A percentile compares a stretch with the other conserved stretches of the same genome.
Conservation (phyloP, 257 asterid species). For the Capsicum chinense region DNA sequence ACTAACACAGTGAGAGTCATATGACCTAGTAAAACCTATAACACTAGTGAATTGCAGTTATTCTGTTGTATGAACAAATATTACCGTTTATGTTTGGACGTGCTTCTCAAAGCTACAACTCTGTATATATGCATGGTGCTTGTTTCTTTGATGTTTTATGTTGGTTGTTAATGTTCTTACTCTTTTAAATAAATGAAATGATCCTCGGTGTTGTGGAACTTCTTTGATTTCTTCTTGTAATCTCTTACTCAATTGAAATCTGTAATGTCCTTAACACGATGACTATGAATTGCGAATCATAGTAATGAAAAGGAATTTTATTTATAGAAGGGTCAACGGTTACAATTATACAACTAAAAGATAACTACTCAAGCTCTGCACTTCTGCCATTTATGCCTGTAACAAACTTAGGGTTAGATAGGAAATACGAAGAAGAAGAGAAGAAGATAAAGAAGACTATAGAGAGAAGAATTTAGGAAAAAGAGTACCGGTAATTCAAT, state of each 20-base stretch:
- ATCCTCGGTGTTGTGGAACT: neutral
- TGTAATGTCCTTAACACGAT: neutral
- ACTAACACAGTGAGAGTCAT: neutral
- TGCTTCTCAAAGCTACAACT: constrained; percentile 11
- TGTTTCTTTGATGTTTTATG: neutral
- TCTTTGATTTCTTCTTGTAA: neutral
- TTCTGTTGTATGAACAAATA: constrained; percentile 4
- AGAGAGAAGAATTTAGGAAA: too few species aligned
- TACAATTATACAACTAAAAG: too few species aligned
- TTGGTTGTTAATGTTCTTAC: neutral
- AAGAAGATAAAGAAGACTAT: too few species aligned
- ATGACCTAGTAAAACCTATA: neutral
- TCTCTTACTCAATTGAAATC: neutral
- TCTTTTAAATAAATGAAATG: neutral
- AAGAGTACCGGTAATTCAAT: too few species aligned
- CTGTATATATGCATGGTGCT: neutral
- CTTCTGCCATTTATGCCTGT: too few species aligned
- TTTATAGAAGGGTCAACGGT: too few species aligned
- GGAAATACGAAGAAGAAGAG: too few species aligned
- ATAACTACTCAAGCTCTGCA: too few species aligned
- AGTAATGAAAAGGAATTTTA: too few species aligned
- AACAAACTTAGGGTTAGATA: too few species aligned
- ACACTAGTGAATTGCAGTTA: constrained; percentile 1
- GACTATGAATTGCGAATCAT: too few species aligned
- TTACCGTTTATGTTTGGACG: neutral